These are phyloP conservation scores for Globisporangium recalcitrans DNA, from an alignment of 352 stramenopile species.

Conservation along the genomic window DNA sequence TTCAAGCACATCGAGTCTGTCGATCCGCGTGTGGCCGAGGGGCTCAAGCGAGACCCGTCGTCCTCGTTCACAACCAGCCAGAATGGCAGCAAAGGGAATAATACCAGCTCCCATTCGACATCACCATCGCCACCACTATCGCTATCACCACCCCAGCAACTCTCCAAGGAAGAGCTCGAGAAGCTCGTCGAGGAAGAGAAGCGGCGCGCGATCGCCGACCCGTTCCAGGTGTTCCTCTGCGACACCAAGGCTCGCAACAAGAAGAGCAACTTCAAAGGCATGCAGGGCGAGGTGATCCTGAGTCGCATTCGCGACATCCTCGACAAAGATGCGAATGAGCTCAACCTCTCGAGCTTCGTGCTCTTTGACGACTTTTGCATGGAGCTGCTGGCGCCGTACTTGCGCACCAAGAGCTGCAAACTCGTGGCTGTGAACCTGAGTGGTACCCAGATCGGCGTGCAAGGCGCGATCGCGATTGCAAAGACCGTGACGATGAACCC, in stretches of 20 bases:
- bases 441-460: conserved; percentile 46
- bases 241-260: conserved; percentile 57
- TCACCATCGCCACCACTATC: too few relatives aligned
- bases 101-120: too few relatives aligned
- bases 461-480: conserved; percentile 34
- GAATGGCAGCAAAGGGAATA: neutral
- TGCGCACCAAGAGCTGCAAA: conserved; percentile 46
- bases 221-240: conserved; percentile 60
- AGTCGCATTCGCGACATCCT: conserved; percentile 45
- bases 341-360: conserved; percentile 51
- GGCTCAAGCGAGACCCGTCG: conserved; percentile 26
- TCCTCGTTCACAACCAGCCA: neutral
- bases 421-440: conserved; percentile 41
- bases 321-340: conserved; percentile 23
- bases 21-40: conserved; percentile 57
- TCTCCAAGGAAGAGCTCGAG: conserved; percentile 27
- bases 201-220: conserved; percentile 45
- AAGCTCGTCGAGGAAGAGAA: conserved; percentile 64
- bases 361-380: conserved; percentile 55
- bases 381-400: conserved; percentile 44
- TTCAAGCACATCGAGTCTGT: conserved; percentile 40
- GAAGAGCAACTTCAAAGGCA: conserved; percentile 65
- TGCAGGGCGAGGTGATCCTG: conserved; percentile 46
- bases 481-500: conserved; percentile 26
- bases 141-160: neutral